These are phyloP conservation scores for Euclidium syriacum DNA, from an alignment of 345 rosid genomes.

Conservation along the genomic window DNA sequence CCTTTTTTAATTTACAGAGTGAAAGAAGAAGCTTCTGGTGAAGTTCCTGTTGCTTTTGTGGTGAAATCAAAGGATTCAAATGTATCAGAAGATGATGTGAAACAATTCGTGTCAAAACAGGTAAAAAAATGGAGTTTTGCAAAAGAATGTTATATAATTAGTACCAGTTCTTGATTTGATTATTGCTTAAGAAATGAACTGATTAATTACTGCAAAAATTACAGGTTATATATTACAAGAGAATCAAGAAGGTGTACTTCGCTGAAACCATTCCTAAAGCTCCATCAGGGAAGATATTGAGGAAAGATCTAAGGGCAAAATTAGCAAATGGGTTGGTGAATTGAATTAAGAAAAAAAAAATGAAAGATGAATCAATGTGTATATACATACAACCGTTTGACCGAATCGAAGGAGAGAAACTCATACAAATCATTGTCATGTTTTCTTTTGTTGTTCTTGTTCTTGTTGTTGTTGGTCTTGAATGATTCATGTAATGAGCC, in stretches of 20 bases:
- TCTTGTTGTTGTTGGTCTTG: neutral
- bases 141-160: no score
- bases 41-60: slow-evolving; percentile 70
- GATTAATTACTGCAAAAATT: neutral
- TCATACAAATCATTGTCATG: neutral
- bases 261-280: slow-evolving; percentile 67
- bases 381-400: slow-evolving; percentile 18
- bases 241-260: slow-evolving; percentile 61
- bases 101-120: slow-evolving; percentile 59
- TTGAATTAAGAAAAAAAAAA: neutral
- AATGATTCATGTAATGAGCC: slow-evolving; percentile 9
- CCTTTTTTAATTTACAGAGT: slow-evolving; percentile 28
- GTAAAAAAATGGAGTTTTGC: slow-evolving; percentile 20
- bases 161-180: neutral
- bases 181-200: neutral
- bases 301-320: slow-evolving; percentile 64
- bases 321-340: slow-evolving; percentile 36
- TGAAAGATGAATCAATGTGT: slow-evolving; percentile 16
- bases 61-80: slow-evolving; percentile 46
- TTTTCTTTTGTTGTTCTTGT: neutral
- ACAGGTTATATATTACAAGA: slow-evolving; percentile 88
- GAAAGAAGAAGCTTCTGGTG: slow-evolving; percentile 72
- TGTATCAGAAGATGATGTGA: slow-evolving; percentile 57
- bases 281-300: slow-evolving; percentile 78
- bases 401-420: neutral